Evolutionary conservation across 805 yeast species (phyloP).

Genomic region (Sugiyamaella floridensis): DNA sequence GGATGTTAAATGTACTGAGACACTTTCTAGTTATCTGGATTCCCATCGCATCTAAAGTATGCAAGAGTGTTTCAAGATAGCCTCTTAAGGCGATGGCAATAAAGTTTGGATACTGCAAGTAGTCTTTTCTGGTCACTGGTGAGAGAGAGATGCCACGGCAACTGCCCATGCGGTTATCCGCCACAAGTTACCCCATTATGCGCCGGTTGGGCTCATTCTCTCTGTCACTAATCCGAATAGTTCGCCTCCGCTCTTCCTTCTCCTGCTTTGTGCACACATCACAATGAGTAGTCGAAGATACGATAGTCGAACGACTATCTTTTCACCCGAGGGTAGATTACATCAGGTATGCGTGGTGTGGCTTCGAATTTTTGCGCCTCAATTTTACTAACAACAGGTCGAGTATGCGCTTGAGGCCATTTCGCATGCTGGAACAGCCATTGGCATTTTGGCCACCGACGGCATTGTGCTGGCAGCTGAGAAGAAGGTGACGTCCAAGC

Average conservation of each 20-base stretch:
- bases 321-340: conserved; percentile 97
- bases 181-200: not conserved
- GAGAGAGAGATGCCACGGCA: too few species aligned
- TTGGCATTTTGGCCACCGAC: conserved; percentile 66
- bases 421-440: conserved; percentile 75
- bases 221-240: not conserved
- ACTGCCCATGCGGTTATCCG: not conserved
- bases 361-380: not conserved
- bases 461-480: conserved; percentile 97
- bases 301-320: conserved; percentile 97
- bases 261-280: not conserved
- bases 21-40: too few species aligned
- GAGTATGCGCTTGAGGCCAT: conserved; percentile 95
- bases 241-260: not conserved
- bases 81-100: too few species aligned
- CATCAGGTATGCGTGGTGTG: conserved; percentile 56
- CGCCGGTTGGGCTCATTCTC: not conserved
- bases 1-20: too few species aligned
- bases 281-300: conserved; percentile 59
- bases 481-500: conserved; percentile 85
- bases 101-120: too few species aligned
- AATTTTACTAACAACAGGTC: conserved; percentile 37
- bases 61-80: too few species aligned
- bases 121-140: too few species aligned
- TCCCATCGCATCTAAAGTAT: too few species aligned